Conservation (phyloP, 345 rosid species). For the Arabidopsis suecica region DNA sequence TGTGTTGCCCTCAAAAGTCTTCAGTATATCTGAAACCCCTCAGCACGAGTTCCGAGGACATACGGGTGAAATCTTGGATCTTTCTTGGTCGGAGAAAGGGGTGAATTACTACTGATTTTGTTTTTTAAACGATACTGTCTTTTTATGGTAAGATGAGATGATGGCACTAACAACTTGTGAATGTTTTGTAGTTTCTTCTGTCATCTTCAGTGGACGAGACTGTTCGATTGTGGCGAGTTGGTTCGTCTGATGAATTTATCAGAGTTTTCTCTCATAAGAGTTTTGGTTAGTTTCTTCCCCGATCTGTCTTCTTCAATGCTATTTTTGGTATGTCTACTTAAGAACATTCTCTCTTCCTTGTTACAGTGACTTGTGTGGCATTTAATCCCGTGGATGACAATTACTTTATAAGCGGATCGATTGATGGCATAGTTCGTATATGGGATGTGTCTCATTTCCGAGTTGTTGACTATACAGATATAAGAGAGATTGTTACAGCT, state of each 20-base stretch:
- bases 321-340: constrained; percentile 20
- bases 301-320: not conserved
- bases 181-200: constrained; percentile 59
- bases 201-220: constrained; percentile 74
- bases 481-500: constrained; percentile 77
- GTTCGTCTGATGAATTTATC: constrained; percentile 58
- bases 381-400: constrained; percentile 68
- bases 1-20: constrained; percentile 67
- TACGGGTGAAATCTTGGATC: constrained; percentile 68
- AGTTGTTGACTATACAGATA: constrained; percentile 69
- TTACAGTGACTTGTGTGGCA: constrained; percentile 68
- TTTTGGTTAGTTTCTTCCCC: constrained; percentile 53
- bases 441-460: constrained; percentile 64
- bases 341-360: not conserved
- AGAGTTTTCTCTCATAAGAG: constrained; percentile 68
- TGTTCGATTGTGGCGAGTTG: constrained; percentile 68
- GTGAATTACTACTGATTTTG: constrained; percentile 45
- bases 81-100: constrained; percentile 81
- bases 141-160: not conserved
- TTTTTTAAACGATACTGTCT: not conserved
- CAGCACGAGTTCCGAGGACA: constrained; percentile 76
- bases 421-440: constrained; percentile 74
- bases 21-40: constrained; percentile 66
- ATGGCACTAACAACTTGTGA: constrained; percentile 24
- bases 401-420: constrained; percentile 69